Evolutionary conservation across 306 rosid genomes (phyloP).

Genomic region (Echinosophora koreensis): DNA sequence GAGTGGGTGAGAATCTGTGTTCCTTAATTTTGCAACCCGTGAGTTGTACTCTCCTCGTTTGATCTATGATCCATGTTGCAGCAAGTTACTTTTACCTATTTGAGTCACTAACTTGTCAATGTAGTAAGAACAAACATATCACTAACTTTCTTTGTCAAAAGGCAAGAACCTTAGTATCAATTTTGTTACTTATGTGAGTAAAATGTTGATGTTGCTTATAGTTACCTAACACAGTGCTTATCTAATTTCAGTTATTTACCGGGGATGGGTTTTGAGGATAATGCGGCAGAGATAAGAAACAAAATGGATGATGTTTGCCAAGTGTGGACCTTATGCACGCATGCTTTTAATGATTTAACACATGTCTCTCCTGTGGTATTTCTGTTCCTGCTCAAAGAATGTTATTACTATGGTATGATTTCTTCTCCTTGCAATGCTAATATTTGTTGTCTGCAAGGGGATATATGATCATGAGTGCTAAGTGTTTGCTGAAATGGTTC

Average conservation of each 20-base stretch:
- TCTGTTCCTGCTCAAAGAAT: slow-evolving; percentile 81
- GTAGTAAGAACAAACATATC: not conserved
- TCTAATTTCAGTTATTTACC: slow-evolving; percentile 25
- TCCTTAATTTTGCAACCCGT: not conserved
- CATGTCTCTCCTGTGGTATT: slow-evolving; percentile 83
- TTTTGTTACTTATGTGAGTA: not conserved
- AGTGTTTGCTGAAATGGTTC: slow-evolving; percentile 44
- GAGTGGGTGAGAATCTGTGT: slow-evolving; percentile 1
- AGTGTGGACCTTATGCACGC: slow-evolving; percentile 59
- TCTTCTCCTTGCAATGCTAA: slow-evolving; percentile 24
- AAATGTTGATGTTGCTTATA: not conserved
- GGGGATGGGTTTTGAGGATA: slow-evolving; percentile 74
- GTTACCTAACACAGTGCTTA: not conserved
- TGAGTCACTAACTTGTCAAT: not conserved
- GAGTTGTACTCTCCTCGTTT: not conserved
- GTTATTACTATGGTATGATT: slow-evolving; percentile 75
- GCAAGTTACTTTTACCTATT: not conserved
- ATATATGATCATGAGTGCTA: slow-evolving; percentile 9
- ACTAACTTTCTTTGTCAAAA: not conserved
- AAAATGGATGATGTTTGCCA: slow-evolving; percentile 46
- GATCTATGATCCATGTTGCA: not conserved
- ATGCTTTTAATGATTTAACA: slow-evolving; percentile 73
- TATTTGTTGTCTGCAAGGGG: slow-evolving; percentile 20
- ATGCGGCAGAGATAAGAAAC: slow-evolving; percentile 36
- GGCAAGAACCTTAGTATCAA: not conserved